Base-by-base conservation (phyloP, 116 monocot species). In the Cymodocea nodosa region DNA sequence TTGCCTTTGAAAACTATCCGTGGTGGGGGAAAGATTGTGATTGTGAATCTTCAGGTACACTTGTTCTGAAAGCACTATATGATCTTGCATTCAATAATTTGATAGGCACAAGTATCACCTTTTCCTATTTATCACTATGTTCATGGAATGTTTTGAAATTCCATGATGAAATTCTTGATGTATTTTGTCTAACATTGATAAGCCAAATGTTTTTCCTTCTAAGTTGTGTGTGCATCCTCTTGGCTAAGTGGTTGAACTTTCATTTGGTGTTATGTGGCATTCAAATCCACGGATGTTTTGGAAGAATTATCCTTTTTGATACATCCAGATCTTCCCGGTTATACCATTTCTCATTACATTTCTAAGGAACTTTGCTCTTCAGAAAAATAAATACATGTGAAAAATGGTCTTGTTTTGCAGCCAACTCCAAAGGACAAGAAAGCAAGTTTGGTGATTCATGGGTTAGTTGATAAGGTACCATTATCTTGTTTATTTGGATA, bases 351-450 rank as follows among this genome's bases (percentile, higher is more conserved):
- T 30, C 30, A 30, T 30, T 3, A 30, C 30, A 30, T 30, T 30
- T 30, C 30, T 30, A 30, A 30, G 30, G 30, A 30, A 30, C 30
- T 30, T 44, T 44, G 44, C 12, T 44, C 9, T 0, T 44, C 44
- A 10, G 44, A 44, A 44, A 44, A 44, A 44, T 44, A 44, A 44
- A 44, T 44, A 44, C 44, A 44, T 24, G 23, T 23, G 54, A 23
- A 23, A 36, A 62, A 16, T 62, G 18, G 13, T n/a, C 3, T 66
- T 30, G 52, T 75, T 67, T 76, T 72, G 62, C 84, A 92, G 98
- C 70, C 74, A 82, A 99, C 98, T 62, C 98, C 98, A 37, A 99
- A 99, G 83, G 98, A 92, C 75, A 99, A 89, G 62, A 99, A 89
- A 65, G 98, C 98, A 56, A 89, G 79, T 69, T 66, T 99, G 63